Base-by-base conservation (phyloP, 306 rosid species). In the Cyamopsis tetragonoloba region DNA sequence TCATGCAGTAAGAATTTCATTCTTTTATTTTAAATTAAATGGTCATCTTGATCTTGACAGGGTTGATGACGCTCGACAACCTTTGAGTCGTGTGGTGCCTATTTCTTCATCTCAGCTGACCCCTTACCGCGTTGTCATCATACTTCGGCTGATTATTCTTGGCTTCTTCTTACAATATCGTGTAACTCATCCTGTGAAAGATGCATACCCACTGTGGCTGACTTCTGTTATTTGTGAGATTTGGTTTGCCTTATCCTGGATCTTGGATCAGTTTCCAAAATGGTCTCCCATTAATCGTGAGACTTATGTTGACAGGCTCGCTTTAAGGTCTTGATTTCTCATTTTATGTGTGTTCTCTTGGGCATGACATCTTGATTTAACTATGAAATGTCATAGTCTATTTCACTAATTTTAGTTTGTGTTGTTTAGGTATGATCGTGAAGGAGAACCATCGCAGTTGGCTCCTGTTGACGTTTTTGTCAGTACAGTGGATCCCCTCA, bases 401-500 rank as follows among this genome's bases (percentile, higher is more conserved):
- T 71, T 17, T 22, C 57, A 38, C 62, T 72, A 68, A 82, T 37
- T 31, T 13, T 72, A 12, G 53, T 65, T 60, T 78, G 70, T 70
- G 37, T 56, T 37, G 7, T 82, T 68, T 76, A 95, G 99, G 67
- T 95, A 80, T 67, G 99, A 95, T 72, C 91, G 99, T 4, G 99
- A 95, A 2, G 99, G 99, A 74, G 99, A 95, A 58, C 96, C 91
- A 42, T 95, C 99, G 3, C 99, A 95, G 73, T 68, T 95, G 77
- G 96, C 85, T 79, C 97, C 97, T 31, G 88, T 95, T 4, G 99
- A 95, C 72, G 47, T 95, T 57, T 95, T 95, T 39, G 99, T 95
- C 4, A 95, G 99, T 86, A 95, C 99, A 8, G 99, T 95, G 86
- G 99, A 95, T 84, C 99, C 99, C 66, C 96, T 95, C 75, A 95